These are phyloP conservation scores for Teunomyces cretensis DNA, from an alignment of 805 yeast genomes.

Conservation along the genomic window DNA sequence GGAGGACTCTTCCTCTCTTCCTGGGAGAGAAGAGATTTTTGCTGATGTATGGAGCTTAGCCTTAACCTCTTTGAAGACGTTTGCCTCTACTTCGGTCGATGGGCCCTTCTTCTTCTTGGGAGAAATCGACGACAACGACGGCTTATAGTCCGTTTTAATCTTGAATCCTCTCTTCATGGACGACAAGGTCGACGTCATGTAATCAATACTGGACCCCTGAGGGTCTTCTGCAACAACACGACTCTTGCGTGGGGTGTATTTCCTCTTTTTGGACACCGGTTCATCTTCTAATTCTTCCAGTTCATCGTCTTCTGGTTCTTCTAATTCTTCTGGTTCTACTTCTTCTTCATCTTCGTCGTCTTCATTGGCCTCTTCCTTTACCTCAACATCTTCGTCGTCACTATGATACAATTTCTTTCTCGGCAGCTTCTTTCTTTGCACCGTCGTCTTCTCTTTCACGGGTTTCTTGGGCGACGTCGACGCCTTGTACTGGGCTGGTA, in stretches of 20 bases:
- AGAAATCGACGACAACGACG: constrained; percentile 20
- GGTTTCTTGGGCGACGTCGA: constrained; percentile 6
- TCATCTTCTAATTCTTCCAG: constrained; percentile 8
- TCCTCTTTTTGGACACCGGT: constrained; percentile 7
- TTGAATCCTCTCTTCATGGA: constrained; percentile 25
- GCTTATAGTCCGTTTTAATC: constrained; percentile 19
- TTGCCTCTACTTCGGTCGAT: constrained; percentile 15
- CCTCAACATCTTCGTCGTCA: constrained; percentile 1
- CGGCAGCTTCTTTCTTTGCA: neutral
- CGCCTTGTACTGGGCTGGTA: constrained; percentile 22
- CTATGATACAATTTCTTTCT: neutral
- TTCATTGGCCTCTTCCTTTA: neutral
- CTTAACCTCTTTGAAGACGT: constrained; percentile 37
- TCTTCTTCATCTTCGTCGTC: constrained; percentile 18
- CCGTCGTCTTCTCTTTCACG: constrained; percentile 6
- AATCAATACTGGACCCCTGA: constrained; percentile 7
- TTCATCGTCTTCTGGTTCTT: constrained; percentile 8
- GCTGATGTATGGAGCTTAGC: constrained; percentile 46
- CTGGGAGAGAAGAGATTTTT: constrained; percentile 61
- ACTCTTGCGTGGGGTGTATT: constrained; percentile 7
- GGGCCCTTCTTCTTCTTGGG: constrained; percentile 10
- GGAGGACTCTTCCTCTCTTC: constrained; percentile 81
- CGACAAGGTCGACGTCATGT: constrained; percentile 18
- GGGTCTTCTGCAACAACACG: constrained; percentile 13
- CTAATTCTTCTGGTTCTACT: constrained; percentile 20